These are phyloP conservation scores for Prunus persica DNA, from an alignment of 306 rosid genomes.

Conservation along the genomic window DNA sequence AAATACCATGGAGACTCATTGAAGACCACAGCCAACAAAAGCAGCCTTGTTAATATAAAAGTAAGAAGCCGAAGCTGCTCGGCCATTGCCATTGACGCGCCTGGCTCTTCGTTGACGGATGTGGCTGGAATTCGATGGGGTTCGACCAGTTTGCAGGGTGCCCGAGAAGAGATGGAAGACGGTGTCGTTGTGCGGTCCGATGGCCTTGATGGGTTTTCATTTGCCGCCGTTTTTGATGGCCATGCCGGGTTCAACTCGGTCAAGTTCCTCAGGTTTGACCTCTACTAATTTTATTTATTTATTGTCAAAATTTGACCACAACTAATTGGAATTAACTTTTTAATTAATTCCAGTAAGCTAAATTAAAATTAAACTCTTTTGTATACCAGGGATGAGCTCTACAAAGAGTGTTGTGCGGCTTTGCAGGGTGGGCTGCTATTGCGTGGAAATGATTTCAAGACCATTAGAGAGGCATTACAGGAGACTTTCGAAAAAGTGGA, in stretches of 20 bases:
- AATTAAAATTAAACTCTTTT: conserved; percentile 18
- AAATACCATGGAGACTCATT: conserved; percentile 36
- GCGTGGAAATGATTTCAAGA: conserved; percentile 52
- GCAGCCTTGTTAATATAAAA: conserved; percentile 13
- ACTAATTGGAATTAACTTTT: neutral
- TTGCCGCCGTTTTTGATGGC: conserved; percentile 96
- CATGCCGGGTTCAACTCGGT: conserved; percentile 88
- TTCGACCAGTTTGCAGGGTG: conserved; percentile 72
- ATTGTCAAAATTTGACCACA: neutral
- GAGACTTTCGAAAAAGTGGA: conserved; percentile 74
- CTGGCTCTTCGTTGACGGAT: conserved; percentile 51
- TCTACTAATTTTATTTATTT: too few relatives aligned
- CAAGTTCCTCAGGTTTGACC: conserved; percentile 65
- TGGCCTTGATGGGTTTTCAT: conserved; percentile 62
- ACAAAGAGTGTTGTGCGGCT: conserved; percentile 78
- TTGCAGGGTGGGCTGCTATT: conserved; percentile 73
- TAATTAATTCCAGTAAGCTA: neutral
- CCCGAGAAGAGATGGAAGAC: conserved; percentile 93
- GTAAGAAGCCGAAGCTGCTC: conserved; percentile 51
- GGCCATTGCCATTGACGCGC: conserved; percentile 86
- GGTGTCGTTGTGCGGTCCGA: conserved; percentile 57
- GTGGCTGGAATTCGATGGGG: conserved; percentile 77
- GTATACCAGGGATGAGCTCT: conserved; percentile 75
- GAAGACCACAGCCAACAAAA: conserved; percentile 26
- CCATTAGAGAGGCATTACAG: conserved; percentile 58